These are phyloP conservation scores for Austroboletus eburneus DNA, from an alignment of 768 basidiomycete species.

Conservation along the genomic window DNA sequence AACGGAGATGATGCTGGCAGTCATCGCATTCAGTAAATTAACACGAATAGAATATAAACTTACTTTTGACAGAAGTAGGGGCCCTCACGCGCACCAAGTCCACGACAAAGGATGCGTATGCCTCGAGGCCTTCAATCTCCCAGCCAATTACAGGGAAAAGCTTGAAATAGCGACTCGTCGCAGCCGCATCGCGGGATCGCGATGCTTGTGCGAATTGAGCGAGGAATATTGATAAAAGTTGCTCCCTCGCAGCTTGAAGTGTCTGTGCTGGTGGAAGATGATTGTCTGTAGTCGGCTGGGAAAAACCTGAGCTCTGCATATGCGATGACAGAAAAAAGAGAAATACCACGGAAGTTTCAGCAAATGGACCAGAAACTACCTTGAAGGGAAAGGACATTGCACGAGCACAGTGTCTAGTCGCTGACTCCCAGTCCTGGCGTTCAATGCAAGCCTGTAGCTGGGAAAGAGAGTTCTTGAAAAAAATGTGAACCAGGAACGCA, in stretches of 20 bases:
- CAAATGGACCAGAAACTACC: conserved; percentile 80
- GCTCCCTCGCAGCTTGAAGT: conserved; percentile 67
- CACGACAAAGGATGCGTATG: conserved; percentile 90
- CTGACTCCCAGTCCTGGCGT: conserved; percentile 91
- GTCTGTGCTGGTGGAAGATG: conserved; percentile 85
- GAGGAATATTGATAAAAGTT: conserved; percentile 72
- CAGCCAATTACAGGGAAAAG: conserved; percentile 95
- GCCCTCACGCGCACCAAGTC: conserved; percentile 79
- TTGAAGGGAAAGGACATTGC: conserved; percentile 82
- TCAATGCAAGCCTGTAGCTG: conserved; percentile 62
- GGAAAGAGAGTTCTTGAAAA: conserved; percentile 58
- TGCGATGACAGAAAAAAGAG: not conserved
- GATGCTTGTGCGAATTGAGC: conserved; percentile 83
- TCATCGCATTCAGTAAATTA: not conserved
- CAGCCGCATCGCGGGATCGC: conserved; percentile 72
- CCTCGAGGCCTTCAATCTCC: conserved; percentile 86
- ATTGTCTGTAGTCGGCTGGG: conserved; percentile 84
- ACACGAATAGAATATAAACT: conserved; percentile 5
- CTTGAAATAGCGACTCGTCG: conserved; percentile 93
- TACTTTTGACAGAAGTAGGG: conserved; percentile 81
- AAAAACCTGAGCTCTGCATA: not conserved
- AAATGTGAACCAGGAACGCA: conserved; percentile 12
- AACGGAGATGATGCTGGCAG: conserved; percentile 90
- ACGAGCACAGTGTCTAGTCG: conserved; percentile 83
- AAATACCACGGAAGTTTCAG: conserved; percentile 81